phyloP scores from a whole-genome alignment of 768 basidiomycete genomes.

The Tulasnella sp. region DNA sequence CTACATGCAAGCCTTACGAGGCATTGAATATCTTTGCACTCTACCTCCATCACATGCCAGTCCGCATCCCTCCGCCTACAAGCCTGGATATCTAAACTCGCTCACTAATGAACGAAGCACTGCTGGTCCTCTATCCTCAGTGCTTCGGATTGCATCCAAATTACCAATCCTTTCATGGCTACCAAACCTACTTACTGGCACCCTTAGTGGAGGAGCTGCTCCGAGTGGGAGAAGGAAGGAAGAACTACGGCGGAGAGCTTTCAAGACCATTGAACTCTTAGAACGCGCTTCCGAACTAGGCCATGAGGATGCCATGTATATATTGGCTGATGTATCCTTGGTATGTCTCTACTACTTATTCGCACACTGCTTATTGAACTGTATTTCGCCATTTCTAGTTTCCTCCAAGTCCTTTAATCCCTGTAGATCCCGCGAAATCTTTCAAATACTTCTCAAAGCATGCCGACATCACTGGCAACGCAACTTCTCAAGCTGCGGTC shows the following conservation, averaged over 20 bases:
- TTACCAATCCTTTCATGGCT: conserved; percentile 48
- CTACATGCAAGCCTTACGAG: conserved; percentile 4
- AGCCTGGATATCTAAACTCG: conserved; percentile 33
- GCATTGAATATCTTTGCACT: background rate
- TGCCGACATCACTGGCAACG: conserved; percentile 60
- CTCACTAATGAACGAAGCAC: conserved; percentile 57
- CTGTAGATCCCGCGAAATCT: conserved; percentile 46
- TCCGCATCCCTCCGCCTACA: conserved; percentile 1
- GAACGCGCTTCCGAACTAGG: conserved; percentile 74
- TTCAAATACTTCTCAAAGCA: conserved; percentile 52
- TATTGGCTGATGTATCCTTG: conserved; percentile 51
- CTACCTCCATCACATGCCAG: conserved; percentile 9
- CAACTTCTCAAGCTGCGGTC: conserved; percentile 71
- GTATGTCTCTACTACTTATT: conserved; percentile 30
- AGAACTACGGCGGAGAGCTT: conserved; percentile 53
- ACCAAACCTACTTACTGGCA: conserved; percentile 31
- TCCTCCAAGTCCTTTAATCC: conserved; percentile 32
- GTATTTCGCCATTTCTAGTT: conserved; percentile 19
- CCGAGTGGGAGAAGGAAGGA: conserved; percentile 40
- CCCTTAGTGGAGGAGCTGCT: conserved; percentile 22
- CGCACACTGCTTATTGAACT: background rate
- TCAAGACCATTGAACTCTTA: conserved; percentile 69
- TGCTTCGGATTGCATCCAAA: conserved; percentile 52
- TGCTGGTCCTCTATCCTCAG: conserved; percentile 55
- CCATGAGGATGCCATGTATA: conserved; percentile 56